A percentile compares a stretch with the other conserved stretches of the same genome.
These are phyloP conservation scores for Aspergillus conjunctus DNA, from an alignment of 495 filamentous ascomycete genomes.

Conservation along the genomic window DNA sequence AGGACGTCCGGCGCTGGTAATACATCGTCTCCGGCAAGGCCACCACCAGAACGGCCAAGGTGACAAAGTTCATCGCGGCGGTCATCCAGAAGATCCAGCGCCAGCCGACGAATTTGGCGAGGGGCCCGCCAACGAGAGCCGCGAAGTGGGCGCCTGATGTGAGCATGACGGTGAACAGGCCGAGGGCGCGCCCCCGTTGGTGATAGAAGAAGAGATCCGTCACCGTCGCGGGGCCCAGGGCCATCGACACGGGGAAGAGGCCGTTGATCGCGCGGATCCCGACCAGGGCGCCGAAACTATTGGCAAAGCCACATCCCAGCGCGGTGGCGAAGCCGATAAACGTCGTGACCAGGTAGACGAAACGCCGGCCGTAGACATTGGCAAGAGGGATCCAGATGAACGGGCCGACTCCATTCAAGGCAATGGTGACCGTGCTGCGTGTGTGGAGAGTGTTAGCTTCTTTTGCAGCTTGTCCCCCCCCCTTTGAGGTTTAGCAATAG, in stretches of 20 bases:
- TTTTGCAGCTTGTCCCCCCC: too few relatives aligned
- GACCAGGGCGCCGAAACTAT: background rate
- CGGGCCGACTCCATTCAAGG: too few relatives aligned
- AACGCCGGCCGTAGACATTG: background rate
- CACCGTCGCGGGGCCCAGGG: background rate
- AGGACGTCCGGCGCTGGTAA: too few relatives aligned
- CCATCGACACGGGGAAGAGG: background rate
- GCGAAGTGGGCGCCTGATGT: background rate
- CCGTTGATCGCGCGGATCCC: background rate
- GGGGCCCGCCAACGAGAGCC: too few relatives aligned
- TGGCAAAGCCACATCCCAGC: background rate
- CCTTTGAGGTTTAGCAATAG: too few relatives aligned
- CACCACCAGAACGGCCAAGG: constrained; percentile 14
- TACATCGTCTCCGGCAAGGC: constrained; percentile 10
- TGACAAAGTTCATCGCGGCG: constrained; percentile 6
- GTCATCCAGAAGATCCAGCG: constrained; percentile 8
- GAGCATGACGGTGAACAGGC: background rate
- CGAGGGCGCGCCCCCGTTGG: background rate
- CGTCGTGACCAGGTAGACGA: background rate
- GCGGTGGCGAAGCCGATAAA: background rate
- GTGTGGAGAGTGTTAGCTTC: too few relatives aligned
- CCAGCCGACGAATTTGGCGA: too few relatives aligned
- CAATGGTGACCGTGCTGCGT: too few relatives aligned
- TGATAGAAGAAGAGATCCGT: background rate
- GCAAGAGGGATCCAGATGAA: background rate